Conservation (phyloP, 176 grass and related monocot species). For the Cenchrus purpureus region DNA sequence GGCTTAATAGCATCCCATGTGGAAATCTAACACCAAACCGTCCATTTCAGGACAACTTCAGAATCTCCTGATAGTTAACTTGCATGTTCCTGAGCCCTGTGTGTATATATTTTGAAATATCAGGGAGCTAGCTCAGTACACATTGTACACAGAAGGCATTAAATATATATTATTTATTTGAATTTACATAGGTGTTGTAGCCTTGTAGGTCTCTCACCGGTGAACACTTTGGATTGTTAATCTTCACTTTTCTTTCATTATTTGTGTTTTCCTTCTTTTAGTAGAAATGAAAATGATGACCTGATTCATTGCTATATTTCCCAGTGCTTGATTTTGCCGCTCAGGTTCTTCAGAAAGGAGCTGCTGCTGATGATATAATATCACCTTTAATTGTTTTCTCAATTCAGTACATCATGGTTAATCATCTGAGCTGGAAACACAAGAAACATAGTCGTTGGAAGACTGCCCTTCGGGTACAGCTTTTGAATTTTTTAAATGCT, state of each 20-base stretch:
- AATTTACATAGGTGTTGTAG: neutral
- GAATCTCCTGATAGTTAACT: neutral
- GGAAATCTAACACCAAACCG: neutral
- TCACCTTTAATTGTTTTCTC: slow-evolving; percentile 71
- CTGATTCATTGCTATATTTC: slow-evolving; percentile 50
- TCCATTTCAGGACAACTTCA: neutral
- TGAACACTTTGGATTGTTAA: neutral
- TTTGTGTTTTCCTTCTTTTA: neutral
- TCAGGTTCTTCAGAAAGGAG: slow-evolving; percentile 79
- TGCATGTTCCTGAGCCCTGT: neutral
- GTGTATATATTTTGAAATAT: neutral
- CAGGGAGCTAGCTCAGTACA: neutral
- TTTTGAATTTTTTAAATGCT: neutral
- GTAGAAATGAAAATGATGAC: neutral
- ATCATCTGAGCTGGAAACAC: slow-evolving; percentile 95
- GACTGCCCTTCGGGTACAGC: slow-evolving; percentile 68
- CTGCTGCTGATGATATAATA: slow-evolving; percentile 63
- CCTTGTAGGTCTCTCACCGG: neutral
- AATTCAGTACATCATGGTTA: slow-evolving; percentile 79
- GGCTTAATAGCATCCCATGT: neutral
- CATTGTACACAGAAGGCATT: neutral
- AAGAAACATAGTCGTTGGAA: slow-evolving; percentile 72
- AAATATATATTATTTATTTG: neutral
- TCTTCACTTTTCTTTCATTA: slow-evolving; percentile 17
- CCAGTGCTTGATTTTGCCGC: slow-evolving; percentile 90